Evolutionary conservation across 352 stramenopile species (phyloP).

Genomic region (Globisporangium paddicum): DNA sequence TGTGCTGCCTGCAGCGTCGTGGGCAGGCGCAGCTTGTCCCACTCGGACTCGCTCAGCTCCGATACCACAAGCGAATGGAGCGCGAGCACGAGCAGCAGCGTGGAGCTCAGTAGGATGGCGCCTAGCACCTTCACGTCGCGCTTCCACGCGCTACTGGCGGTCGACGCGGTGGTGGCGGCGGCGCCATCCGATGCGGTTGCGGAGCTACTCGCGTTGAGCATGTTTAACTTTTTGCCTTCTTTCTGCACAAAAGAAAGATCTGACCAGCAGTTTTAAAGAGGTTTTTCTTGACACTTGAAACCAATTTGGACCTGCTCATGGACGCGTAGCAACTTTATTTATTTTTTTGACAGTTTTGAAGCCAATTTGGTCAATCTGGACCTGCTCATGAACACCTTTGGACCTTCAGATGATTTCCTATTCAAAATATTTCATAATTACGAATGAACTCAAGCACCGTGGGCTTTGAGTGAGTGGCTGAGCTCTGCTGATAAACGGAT

Average conservation of each 20-base stretch:
- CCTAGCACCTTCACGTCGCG: conserved; percentile 47
- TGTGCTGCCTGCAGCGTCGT: conserved; percentile 58
- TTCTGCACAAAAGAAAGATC: background rate
- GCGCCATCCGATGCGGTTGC: background rate
- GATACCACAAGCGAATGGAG: conserved; percentile 57
- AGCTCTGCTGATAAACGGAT: background rate
- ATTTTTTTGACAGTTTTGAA: no score
- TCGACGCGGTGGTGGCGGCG: background rate
- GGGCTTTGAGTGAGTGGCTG: background rate
- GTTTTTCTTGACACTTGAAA: background rate
- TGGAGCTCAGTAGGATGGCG: conserved; percentile 33
- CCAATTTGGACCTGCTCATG: background rate
- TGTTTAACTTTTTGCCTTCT: background rate
- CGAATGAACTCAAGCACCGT: background rate
- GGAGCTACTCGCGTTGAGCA: conserved; percentile 11
- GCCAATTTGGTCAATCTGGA: no score
- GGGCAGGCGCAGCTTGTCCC: conserved; percentile 44
- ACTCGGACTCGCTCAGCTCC: conserved; percentile 48
- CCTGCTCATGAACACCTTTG: background rate
- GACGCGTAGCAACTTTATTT: no score
- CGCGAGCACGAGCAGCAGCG: conserved; percentile 26
- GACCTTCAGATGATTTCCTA: background rate
- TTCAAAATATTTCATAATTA: conserved; percentile 8
- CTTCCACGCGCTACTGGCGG: conserved; percentile 28
- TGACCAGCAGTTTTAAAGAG: background rate